Conservation (phyloP, 495 filamentous ascomycete species). For the Astrocystis sublimbata region DNA sequence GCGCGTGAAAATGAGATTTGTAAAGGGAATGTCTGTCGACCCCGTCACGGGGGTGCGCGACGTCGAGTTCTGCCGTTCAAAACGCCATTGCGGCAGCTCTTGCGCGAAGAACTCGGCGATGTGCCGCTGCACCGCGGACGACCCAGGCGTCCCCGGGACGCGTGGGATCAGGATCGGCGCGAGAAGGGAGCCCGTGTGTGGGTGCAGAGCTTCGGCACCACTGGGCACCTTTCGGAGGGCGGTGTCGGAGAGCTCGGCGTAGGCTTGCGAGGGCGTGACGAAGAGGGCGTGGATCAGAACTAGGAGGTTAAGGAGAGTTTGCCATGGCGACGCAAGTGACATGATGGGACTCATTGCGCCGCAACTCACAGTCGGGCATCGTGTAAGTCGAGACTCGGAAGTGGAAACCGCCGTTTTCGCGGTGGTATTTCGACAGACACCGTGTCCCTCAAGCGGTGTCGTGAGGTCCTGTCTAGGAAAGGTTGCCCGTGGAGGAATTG, state of each 20-base stretch:
- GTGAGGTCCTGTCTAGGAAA: too few relatives aligned
- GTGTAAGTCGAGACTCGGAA: background rate
- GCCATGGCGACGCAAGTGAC: background rate
- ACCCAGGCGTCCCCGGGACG: constrained; percentile 78
- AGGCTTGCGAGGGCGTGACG: constrained; percentile 46
- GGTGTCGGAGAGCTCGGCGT: constrained; percentile 71
- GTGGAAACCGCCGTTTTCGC: too few relatives aligned
- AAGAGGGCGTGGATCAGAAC: background rate
- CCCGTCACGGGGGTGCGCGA: constrained; percentile 68
- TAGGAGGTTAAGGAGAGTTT: background rate
- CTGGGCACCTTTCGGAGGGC: constrained; percentile 63
- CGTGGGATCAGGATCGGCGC: constrained; percentile 80
- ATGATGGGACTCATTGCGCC: constrained; percentile 8
- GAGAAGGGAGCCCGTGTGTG: constrained; percentile 64
- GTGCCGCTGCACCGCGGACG: constrained; percentile 67
- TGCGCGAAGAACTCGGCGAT: constrained; percentile 72
- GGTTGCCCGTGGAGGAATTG: too few relatives aligned
- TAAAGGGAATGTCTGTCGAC: constrained; percentile 69
- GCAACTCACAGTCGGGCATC: background rate
- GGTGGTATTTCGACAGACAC: too few relatives aligned
- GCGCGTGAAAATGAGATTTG: constrained; percentile 75
- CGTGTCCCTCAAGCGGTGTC: too few relatives aligned
- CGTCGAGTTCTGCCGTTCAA: constrained; percentile 83
- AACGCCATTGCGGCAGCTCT: constrained; percentile 70
- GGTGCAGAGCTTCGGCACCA: constrained; percentile 71